Conservation (phyloP, 1,284 basidiomycete genomes). For the Moesziomyces parantarcticus region DNA sequence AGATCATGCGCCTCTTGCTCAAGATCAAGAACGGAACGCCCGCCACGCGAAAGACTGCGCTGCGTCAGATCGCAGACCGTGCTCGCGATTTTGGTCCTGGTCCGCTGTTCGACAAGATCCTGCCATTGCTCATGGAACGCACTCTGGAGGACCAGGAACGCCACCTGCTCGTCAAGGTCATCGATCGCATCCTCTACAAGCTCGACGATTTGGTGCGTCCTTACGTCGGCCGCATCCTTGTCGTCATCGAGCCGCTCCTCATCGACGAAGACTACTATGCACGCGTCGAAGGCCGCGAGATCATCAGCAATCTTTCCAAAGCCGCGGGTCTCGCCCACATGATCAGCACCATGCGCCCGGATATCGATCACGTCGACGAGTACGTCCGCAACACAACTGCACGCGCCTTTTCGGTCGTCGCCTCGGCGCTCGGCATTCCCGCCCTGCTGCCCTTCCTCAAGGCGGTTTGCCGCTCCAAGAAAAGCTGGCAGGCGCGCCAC, state of each 20-base stretch:
- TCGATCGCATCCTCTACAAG: slow-evolving; percentile 98
- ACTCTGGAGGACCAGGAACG: slow-evolving; percentile 99
- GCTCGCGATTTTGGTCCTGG: slow-evolving; percentile 98
- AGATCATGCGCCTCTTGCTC: slow-evolving; percentile 98
- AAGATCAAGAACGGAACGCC: slow-evolving; percentile 99
- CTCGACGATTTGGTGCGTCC: slow-evolving; percentile 98
- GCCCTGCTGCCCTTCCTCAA: slow-evolving; percentile 97
- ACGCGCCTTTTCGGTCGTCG: slow-evolving; percentile 97
- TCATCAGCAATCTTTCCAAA: slow-evolving; percentile 98
- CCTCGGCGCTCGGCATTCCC: slow-evolving; percentile 96
- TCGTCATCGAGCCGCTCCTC: slow-evolving; percentile 97
- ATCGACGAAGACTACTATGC: slow-evolving; percentile 99
- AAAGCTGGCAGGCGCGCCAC: slow-evolving; percentile 99
- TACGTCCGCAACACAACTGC: slow-evolving; percentile 99
- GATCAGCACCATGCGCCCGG: slow-evolving; percentile 99
- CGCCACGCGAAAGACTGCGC: slow-evolving; percentile 95
- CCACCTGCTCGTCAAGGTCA: slow-evolving; percentile 98
- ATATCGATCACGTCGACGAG: slow-evolving; percentile 99
- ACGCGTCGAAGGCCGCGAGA: slow-evolving; percentile 98
- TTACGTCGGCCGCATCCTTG: slow-evolving; percentile 98
- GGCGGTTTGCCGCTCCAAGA: slow-evolving; percentile 97
- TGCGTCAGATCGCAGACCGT: slow-evolving; percentile 99
- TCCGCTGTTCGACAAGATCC: slow-evolving; percentile 98
- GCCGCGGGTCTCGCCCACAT: slow-evolving; percentile 99
- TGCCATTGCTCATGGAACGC: slow-evolving; percentile 97